A percentile compares a stretch with the other conserved stretches of the same genome.
Conservation (phyloP, 2,329 filamentous ascomycete genomes). For the Curvularia lunata region DNA sequence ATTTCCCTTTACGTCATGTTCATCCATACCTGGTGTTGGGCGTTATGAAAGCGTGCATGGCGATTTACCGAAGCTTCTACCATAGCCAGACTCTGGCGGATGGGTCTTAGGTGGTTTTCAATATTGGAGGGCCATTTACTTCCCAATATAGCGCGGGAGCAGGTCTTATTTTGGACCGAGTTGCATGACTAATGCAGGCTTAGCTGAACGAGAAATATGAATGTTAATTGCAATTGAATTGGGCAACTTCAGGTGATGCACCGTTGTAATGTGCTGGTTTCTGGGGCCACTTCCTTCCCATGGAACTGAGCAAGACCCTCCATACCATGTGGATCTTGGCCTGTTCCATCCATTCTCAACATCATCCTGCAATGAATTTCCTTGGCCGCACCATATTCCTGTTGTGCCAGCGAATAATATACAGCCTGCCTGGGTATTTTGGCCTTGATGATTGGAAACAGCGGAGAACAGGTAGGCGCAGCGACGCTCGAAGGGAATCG, state of each 20-base stretch:
- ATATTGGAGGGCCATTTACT: neutral
- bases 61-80: neutral
- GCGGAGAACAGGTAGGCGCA: neutral
- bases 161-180: neutral
- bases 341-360: neutral
- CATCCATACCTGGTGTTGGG: constrained; percentile 7
- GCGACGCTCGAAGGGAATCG: neutral
- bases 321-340: neutral
- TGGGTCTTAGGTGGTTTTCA: neutral
- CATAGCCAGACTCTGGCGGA: neutral
- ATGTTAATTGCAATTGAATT: neutral
- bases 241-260: too few species aligned
- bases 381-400: neutral
- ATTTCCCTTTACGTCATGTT: constrained; percentile 2
- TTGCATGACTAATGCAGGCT: neutral
- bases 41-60: constrained; percentile 6
- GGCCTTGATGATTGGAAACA: neutral
- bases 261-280: neutral
- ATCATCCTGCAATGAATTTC: neutral
- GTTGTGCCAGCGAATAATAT: neutral
- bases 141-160: neutral
- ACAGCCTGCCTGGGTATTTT: neutral
- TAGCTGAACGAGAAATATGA: neutral
- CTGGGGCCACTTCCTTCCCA: neutral
- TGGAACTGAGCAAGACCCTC: neutral